Evolutionary conservation across 352 stramenopile genomes (phyloP), one percentile per base, ranked within the genome.

Genomic region (Phytopythium boreale): DNA sequence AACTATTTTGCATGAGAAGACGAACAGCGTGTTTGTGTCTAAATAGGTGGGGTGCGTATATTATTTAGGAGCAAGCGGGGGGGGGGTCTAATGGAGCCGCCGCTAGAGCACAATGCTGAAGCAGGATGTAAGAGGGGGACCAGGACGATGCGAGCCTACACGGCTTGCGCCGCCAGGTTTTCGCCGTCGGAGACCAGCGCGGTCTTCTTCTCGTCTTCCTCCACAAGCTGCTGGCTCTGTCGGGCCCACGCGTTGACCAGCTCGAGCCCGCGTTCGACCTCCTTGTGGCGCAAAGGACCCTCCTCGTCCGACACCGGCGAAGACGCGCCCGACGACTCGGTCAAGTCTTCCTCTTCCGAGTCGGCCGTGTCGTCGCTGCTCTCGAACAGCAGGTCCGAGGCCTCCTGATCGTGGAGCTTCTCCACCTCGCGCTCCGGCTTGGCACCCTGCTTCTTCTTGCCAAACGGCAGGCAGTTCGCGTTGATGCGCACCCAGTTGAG

Each of bases 401-500:
- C 77, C 2, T 84, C 77, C 26, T 79, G 60, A 11, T 66, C 56
- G 56, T 39, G 22, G 24, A 61, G 44, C 46, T 65, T 61, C n/a
- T 63, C 51, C 11, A 50, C 53, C 66, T 73, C 67, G 37, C 14
- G 24, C 15, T 34, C 37, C 1, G 12, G 27, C 27, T 31, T 63
- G 26, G 52, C 27, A 4, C 44, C 64, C 7, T 64, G 50, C 31
- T 76, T 76, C 62, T 79, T 82, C n/a, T 59, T 64, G 39, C 29
- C 52, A 15, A 59, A 59, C 31, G 52, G 20, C 52, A 77, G 80
- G 58, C 75, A 88, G 52, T 75, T 79, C 62, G 56, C 26, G 39
- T 75, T 72, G 44, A 89, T 73, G 20, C 77, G 79, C 37, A 89
- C 72, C 87, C 87, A 95, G 71, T 92, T 93, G n/a, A 92, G 62